Evolutionary conservation across 768 basidiomycete species (phyloP).

Genomic region (Trametes elegans): DNA sequence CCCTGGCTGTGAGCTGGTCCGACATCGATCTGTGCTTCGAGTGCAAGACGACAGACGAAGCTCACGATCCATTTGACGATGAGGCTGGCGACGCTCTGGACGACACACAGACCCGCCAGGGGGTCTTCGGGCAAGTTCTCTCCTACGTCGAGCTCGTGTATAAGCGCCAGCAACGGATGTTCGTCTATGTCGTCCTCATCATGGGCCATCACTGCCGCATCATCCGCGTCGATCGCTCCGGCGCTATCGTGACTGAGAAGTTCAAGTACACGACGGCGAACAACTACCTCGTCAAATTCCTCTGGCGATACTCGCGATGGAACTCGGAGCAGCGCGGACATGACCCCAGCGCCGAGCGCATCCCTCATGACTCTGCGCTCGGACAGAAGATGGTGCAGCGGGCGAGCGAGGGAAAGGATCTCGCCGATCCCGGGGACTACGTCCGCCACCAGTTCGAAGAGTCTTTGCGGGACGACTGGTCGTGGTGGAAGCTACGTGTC

Average conservation of each 20-base stretch:
- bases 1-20: conserved; percentile 23
- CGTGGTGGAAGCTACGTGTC: not conserved
- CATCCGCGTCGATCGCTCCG: conserved; percentile 7
- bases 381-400: not conserved
- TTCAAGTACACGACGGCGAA: not conserved
- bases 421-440: not conserved
- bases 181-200: not conserved
- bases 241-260: not conserved
- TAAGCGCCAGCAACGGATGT: not conserved
- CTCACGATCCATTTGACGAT: not conserved
- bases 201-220: not conserved
- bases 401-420: not conserved
- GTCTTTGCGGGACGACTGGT: not conserved
- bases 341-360: not conserved
- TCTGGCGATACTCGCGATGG: not conserved
- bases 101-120: not conserved
- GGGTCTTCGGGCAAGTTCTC: not conserved
- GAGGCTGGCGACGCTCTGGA: not conserved
- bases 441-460: not conserved
- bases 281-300: not conserved
- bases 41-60: not conserved
- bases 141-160: not conserved
- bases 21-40: not conserved
- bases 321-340: not conserved
- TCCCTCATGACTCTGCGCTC: not conserved